Percentiles rank a stretch among this genome's conserved stretches.
Conservation (phyloP, 257 asterid genomes). For the Asclepias syriaca region DNA sequence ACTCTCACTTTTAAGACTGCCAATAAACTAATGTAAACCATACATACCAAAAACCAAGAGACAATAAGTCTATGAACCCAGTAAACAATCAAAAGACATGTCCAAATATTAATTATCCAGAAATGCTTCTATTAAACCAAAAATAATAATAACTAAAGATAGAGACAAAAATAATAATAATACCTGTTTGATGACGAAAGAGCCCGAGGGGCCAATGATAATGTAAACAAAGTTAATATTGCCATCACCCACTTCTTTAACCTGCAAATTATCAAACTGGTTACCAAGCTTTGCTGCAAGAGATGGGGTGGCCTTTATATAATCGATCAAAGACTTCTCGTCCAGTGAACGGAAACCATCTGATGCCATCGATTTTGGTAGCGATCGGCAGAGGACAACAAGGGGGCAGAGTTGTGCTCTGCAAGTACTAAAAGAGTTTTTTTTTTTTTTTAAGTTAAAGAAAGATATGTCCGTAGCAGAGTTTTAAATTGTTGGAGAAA, state of each 20-base stretch:
- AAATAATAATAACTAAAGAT: no score
- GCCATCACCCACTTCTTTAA: constrained; percentile 96
- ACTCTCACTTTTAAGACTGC: not conserved
- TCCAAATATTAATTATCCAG: not conserved
- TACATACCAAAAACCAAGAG: not conserved
- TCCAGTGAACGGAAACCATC: constrained; percentile 64
- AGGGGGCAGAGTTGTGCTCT: not conserved
- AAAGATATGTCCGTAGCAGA: not conserved
- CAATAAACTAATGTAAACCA: not conserved
- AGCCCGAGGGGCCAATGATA: constrained; percentile 50
- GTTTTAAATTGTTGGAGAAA: not conserved
- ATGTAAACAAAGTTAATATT: constrained; percentile 92
- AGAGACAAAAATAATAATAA: no score
- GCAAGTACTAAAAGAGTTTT: not conserved
- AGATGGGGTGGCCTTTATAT: constrained; percentile 65
- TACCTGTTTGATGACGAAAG: constrained; percentile 90
- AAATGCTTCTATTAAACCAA: not conserved
- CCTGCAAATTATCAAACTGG: constrained; percentile 51
- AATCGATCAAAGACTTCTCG: constrained; percentile 68
- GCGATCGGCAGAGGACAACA: constrained; percentile 13
- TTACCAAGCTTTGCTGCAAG: constrained; percentile 60
- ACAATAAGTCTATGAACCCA: not conserved
- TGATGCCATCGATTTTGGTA: constrained; percentile 33
- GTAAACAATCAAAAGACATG: not conserved
- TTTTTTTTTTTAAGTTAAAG: no score